A percentile compares a stretch with the other conserved stretches of the same genome.
phyloP scores from a whole-genome alignment of 176 grass and related monocot species.

The Otatea glauca region DNA sequence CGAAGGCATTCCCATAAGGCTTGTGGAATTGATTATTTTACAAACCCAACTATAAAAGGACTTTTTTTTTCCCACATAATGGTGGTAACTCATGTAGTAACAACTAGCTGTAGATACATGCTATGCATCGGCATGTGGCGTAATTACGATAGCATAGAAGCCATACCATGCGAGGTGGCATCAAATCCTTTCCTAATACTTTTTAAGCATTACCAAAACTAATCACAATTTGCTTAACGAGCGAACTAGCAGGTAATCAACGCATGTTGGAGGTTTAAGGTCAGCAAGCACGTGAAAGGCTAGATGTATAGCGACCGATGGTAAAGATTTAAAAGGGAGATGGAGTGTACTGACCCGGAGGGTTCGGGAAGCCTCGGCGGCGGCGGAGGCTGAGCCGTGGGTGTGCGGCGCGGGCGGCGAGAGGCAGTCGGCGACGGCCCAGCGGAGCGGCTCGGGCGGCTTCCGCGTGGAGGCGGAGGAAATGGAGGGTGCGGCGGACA shows the following conservation, averaged over 20 bases:
- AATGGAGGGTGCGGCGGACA: conserved; percentile 50
- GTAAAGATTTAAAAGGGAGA: neutral
- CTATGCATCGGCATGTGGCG: neutral
- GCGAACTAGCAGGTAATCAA: neutral
- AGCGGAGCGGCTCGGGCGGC: conserved; percentile 84
- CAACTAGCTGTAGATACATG: neutral
- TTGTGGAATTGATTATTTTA: neutral
- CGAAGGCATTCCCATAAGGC: neutral
- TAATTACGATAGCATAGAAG: neutral
- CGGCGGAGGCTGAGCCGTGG: conserved; percentile 64
- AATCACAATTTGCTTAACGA: neutral
- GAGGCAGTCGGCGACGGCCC: conserved; percentile 94
- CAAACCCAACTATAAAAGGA: neutral
- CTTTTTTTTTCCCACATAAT: neutral
- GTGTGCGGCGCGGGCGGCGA: conserved; percentile 72
- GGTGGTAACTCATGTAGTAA: neutral
- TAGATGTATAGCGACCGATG: neutral
- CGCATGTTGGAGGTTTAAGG: neutral
- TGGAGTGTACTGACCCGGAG: conserved; percentile 71
- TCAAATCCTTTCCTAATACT: neutral
- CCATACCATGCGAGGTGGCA: neutral
- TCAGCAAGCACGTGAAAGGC: neutral
- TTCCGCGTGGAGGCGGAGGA: conserved; percentile 50
- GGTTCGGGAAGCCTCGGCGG: conserved; percentile 72
- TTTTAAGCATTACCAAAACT: neutral